phyloP scores from a whole-genome alignment of 768 basidiomycete genomes.

The Naganishia vishniacii region DNA sequence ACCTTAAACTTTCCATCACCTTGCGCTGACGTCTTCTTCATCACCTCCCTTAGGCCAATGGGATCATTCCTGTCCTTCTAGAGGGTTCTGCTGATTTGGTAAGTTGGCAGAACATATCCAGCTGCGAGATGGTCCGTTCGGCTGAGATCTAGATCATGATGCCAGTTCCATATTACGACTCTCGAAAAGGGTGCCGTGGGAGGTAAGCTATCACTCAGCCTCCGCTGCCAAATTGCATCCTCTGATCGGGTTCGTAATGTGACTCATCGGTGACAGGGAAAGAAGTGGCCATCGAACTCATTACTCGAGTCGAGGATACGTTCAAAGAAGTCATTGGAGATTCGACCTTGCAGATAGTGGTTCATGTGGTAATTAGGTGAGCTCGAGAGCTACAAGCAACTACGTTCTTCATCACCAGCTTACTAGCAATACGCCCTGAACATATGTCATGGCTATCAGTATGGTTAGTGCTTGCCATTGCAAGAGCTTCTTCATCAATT shows the following conservation, averaged over 20 bases:
- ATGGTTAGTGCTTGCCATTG: background rate
- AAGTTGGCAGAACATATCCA: background rate
- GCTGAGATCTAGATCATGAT: no score
- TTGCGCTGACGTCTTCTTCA: background rate
- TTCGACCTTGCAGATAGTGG: background rate
- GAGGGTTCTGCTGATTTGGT: slow-evolving; percentile 15
- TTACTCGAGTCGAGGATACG: background rate
- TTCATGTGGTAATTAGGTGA: slow-evolving; percentile 15
- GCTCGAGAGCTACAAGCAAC: no score
- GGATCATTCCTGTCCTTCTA: background rate
- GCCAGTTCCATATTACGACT: background rate
- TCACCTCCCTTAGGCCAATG: background rate
- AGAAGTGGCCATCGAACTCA: background rate
- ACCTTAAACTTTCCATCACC: no score
- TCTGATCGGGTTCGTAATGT: no score
- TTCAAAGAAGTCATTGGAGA: background rate
- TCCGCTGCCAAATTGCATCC: no score
- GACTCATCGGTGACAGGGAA: no score
- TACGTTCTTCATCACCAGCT: no score
- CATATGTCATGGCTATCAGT: no score
- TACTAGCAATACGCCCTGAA: no score
- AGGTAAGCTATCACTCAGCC: background rate
- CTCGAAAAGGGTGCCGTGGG: background rate
- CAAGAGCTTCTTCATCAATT: background rate
- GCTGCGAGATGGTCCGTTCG: background rate